Conservation (phyloP, 495 filamentous ascomycete genomes). For the Neurospora sp. region DNA sequence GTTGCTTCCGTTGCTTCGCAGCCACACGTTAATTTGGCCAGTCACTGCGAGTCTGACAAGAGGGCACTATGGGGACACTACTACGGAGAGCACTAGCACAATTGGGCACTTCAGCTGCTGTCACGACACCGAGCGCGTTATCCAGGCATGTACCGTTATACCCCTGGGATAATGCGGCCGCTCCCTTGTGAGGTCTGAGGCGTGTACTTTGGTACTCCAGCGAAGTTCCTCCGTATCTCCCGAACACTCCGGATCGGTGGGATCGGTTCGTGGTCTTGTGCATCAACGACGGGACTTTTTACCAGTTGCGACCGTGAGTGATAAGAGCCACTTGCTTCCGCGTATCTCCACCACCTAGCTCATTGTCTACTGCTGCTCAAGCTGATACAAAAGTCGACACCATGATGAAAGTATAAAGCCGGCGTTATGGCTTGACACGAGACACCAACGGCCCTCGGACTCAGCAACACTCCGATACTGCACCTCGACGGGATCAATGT, state of each 20-base stretch:
- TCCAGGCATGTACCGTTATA: neutral
- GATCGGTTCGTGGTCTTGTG: neutral
- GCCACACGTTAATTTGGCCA: neutral
- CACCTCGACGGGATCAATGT: neutral
- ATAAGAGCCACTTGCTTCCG: no score
- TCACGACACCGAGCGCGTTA: neutral
- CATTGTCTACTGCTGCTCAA: neutral
- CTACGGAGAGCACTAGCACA: neutral
- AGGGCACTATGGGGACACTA: neutral
- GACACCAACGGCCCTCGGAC: neutral
- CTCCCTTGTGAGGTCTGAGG: neutral
- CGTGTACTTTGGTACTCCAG: neutral
- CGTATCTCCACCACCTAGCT: neutral
- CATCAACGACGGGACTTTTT: neutral
- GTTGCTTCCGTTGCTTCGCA: neutral
- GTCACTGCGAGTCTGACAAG: neutral
- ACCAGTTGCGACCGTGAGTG: neutral
- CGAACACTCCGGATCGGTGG: neutral
- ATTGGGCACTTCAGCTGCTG: neutral
- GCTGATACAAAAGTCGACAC: neutral
- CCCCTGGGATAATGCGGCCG: neutral
- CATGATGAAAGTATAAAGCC: neutral
- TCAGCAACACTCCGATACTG: neutral
- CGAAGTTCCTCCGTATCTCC: neutral
- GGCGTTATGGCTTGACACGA: neutral